Evolutionary conservation across 305 asterid genomes (phyloP).

Genomic region (Striga hermonthica): DNA sequence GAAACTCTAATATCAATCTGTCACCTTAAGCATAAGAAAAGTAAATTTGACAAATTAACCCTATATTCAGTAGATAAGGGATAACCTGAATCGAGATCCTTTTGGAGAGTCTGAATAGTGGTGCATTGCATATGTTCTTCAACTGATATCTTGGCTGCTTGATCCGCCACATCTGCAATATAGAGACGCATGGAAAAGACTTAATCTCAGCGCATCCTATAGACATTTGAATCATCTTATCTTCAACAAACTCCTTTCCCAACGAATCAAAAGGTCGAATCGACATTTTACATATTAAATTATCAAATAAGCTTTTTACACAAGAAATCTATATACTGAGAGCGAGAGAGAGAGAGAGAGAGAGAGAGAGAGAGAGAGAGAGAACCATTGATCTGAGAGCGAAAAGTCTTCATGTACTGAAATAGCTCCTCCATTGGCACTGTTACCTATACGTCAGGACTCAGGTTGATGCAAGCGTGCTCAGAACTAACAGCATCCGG

Average conservation of each 20-base stretch:
- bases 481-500: not conserved
- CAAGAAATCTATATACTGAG: too few species aligned
- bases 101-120: slow-evolving; percentile 59
- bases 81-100: slow-evolving; percentile 67
- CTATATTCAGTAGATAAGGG: not conserved
- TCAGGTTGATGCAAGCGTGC: slow-evolving; percentile 17
- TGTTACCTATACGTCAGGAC: slow-evolving; percentile 27
- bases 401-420: slow-evolving; percentile 75
- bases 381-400: slow-evolving; percentile 75
- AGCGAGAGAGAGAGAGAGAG: slow-evolving; percentile 19
- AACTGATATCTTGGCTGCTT: slow-evolving; percentile 66
- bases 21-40: slow-evolving; percentile 12
- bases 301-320: slow-evolving; percentile 3
- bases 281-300: slow-evolving; percentile 3
- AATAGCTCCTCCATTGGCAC: slow-evolving; percentile 68
- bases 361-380: slow-evolving; percentile 17
- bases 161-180: slow-evolving; percentile 91
- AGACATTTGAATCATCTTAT: not conserved
- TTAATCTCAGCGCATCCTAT: slow-evolving; percentile 9
- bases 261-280: slow-evolving; percentile 9
- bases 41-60: not conserved
- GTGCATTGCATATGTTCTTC: slow-evolving; percentile 76
- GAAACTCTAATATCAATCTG: slow-evolving; percentile 4
- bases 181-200: not conserved
- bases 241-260: not conserved